Evolutionary conservation across 179 eudicot species (phyloP), one percentile per base, ranked within the genome.

Genomic region (Beta corolliflora): DNA sequence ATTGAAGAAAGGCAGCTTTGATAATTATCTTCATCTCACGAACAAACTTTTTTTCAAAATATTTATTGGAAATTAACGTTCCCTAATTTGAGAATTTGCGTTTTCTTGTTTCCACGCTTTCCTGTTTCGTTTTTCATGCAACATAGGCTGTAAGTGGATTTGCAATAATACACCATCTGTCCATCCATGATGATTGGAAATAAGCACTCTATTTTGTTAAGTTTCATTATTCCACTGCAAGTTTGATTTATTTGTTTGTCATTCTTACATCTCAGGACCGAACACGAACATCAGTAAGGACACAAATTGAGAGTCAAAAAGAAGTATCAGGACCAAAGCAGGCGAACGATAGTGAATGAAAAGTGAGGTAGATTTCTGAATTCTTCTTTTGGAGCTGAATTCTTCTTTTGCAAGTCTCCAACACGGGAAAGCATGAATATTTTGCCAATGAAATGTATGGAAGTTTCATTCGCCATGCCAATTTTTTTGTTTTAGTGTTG

Each of bases 181-280:
- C 29, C 29, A 21, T 71, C 19, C 58, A 71, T 23, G 36, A 48
- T 70, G 52, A 25, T 16, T 8, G 46, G 0, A 45, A 63, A 15
- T 23, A 63, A 63, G 4, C 23, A 23, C 36, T 58, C 21, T 6
- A 13, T 58, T 23, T 36, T 12, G 41, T 64, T 12, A 25, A 59
- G 9, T 45, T 46, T 75, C 70, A 70, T 71, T 58, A 55, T n/a
- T 54, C 29, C 71, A 73, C 44, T 67, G 55, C 67, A 50, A 54
- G 59, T 41, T 73, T 63, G 44, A 63, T 54, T 73, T 67, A 55
- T 61, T 55, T 60, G 53, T 65, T 19, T 53, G 73, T 71, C 75
- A 36, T 60, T 69, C 66, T 15, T 1, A 44, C 60, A 36, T 73
- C 74, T 13, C 84, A 84, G 87, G 87, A 84, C 58, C 87, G 84